Evolutionary conservation across 208 protist genomes (phyloP), one percentile per base, ranked within the genome.

Genomic region (Crithidia thermophila): DNA sequence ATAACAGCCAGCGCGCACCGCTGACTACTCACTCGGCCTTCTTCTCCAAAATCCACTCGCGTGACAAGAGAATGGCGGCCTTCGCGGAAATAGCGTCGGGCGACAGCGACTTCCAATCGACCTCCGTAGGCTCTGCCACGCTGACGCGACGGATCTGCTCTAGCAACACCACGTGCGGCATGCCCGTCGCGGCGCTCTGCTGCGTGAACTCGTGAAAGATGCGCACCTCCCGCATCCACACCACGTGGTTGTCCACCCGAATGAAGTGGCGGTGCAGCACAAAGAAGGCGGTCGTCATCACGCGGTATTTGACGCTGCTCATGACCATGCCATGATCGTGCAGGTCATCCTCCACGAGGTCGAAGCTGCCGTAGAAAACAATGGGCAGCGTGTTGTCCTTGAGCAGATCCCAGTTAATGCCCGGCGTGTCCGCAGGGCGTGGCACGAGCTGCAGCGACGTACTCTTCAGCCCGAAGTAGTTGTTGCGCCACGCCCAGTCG

Each of bases 401-500:
- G 45, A 96, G 75, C 13, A 96, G 65, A 4, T 84, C 78, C 84
- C 87, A 95, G 76, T 93, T 88, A 39, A 95, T 82, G 10, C 81
- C 87, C 10, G 73, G 67, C 43, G 67, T 67, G 8, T 62, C 70
- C 5, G 67, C 67, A 18, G 68, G 73, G 9, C 83, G 75, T 27
- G 65, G 69, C n/a, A 87, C 59, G 8, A 67, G 64, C 16, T 62
- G 53, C 28, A 75, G 52, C 11, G 18, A 31, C 9, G 23, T 36
- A 7, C 47, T 30, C 6, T 39, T 28, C 4, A 88, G 33, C 4
- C 87, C 90, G 65, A 75, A 90, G 68, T 78, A 94, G 53, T 90
- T 58, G 49, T 91, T 90, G 28, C 90, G 80, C 86, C 87, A 96
- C 31, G 81, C 87, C 90, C 90, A 96, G 73, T 96, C 90, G 11